Base-by-base conservation (phyloP, 768 basidiomycete species). In the Candolleomyces aberdarensis region DNA sequence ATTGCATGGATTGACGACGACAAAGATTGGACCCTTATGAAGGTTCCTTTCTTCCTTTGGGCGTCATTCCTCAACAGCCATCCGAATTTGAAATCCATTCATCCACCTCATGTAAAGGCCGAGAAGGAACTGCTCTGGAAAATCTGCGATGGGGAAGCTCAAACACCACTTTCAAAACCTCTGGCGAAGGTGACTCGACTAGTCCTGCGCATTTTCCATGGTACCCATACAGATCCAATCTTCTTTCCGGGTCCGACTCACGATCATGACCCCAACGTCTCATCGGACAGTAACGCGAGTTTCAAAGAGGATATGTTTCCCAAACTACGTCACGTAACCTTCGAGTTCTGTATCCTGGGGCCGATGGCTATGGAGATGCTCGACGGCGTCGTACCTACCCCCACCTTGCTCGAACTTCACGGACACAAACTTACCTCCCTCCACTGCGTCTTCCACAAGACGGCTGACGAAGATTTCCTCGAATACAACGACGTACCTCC, bases 331-430 rank as follows among this genome's bases (percentile, higher is more conserved):
- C 55, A 44, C 22, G n/a, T 56, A 19, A 14, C 32, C 15, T 56
- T 56, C 41, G 15, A n/a, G 10, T 20, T 41, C 17, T 31, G 39
- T 31, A 17, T 43, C 22, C 10, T 56, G 4, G 55, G 55, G 26
- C 55, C 41, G n/a, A 56, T 56, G 55, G 55, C 13, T 17, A 56
- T 56, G 55, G 55, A 56, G 41, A 56, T 56, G 55, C n/a, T 56
- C 7, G 41, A 26, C 11, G 55, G 55, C 10, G 22, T 11, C 15
- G 9, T 56, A 11, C 55, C 55, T 44, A n/a, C 15, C 4, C 55
- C 55, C 2, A 44, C 55, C 9, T 43, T 56, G 19, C 40, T 56
- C 11, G 55, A 56, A n/a, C 15, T 20, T 17, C 55, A 56, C 43
- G 55, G 55, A 22, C 55, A 56, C 55, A 56, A 56, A n/a, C n/a